Evolutionary conservation across 2,329 filamentous ascomycete genomes (phyloP).

Genomic region (Chalara sp.): DNA sequence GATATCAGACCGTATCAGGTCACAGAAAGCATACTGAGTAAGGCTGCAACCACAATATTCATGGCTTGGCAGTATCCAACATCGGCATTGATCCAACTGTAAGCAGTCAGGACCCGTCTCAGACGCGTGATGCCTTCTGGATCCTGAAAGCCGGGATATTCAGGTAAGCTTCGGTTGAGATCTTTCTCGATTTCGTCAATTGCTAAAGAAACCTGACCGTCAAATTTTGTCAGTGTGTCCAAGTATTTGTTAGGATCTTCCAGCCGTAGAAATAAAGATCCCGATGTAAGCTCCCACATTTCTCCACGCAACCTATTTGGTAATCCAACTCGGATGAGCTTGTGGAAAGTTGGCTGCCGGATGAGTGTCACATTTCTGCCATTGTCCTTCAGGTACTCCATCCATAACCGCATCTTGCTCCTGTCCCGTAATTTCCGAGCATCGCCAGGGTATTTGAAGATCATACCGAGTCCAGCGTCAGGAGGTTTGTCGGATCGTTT

Average conservation of each 20-base stretch:
- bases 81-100: conserved; percentile 93
- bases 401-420: conserved; percentile 97
- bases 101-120: conserved; percentile 86
- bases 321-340: conserved; percentile 89
- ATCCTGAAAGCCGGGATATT: conserved; percentile 95
- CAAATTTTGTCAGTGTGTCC: conserved; percentile 77
- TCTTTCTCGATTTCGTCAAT: conserved; percentile 99
- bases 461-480: conserved; percentile 88
- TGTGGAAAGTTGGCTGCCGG: conserved; percentile 94
- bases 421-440: conserved; percentile 87
- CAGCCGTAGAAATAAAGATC: conserved; percentile 80
- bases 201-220: conserved; percentile 82
- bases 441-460: conserved; percentile 93
- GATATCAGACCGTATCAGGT: no score
- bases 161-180: conserved; percentile 88
- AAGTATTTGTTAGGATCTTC: conserved; percentile 78
- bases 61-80: conserved; percentile 99
- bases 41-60: conserved; percentile 98
- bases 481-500: conserved; percentile 61
- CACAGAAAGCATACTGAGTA: conserved; percentile 53
- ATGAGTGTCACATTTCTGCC: conserved; percentile 88
- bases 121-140: conserved; percentile 89
- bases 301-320: conserved; percentile 91
- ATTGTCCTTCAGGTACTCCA: conserved; percentile 92
- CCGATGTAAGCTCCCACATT: conserved; percentile 92